Evolutionary conservation across 768 basidiomycete genomes (phyloP), one percentile per base, ranked within the genome.

Genomic region (Botryobasidium botryosum): DNA sequence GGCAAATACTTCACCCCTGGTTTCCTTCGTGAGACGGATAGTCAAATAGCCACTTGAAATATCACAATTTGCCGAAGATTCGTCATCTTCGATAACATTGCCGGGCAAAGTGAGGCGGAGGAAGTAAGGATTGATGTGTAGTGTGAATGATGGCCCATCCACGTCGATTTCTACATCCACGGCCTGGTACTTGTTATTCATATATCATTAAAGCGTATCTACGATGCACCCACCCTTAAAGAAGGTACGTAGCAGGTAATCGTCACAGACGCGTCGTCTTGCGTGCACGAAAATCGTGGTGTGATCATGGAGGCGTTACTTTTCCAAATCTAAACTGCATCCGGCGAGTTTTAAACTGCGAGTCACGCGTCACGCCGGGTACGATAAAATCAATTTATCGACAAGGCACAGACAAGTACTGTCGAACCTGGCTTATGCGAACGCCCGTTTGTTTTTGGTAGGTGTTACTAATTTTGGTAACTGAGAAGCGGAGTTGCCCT

Each of bases 261-360:
- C 25, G 69, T 58, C 48, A 84, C 62, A n/a, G 69, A 66, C 35
- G 61, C 57, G 28, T 62, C 61, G 17, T 72, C 74, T 56, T 84
- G 81, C 39, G 64, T 67, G 53, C 81, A 83, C 43, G 68, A 73
- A 58, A 84, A 84, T 39, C 66, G 69, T 35, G 81, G 81, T 13
- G 82, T 84, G 54, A 84, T 78, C 81, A 84, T 84, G 41, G 43
- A n/a, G n/a, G n/a, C n/a, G n/a, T n/a, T n/a, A n/a, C n/a, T n/a
- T n/a, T n/a, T n/a, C n/a, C n/a, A n/a, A n/a, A n/a, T n/a, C n/a
- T n/a, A n/a, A n/a, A n/a, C n/a, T n/a, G n/a, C n/a, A n/a, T n/a
- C n/a, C n/a, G n/a, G n/a, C n/a, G n/a, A n/a, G n/a, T n/a, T n/a
- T n/a, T n/a, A n/a, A n/a, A n/a, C n/a, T n/a, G n/a, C n/a, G n/a